Conservation (phyloP, 1,284 basidiomycete genomes). For the Binderoboletus segoi region DNA sequence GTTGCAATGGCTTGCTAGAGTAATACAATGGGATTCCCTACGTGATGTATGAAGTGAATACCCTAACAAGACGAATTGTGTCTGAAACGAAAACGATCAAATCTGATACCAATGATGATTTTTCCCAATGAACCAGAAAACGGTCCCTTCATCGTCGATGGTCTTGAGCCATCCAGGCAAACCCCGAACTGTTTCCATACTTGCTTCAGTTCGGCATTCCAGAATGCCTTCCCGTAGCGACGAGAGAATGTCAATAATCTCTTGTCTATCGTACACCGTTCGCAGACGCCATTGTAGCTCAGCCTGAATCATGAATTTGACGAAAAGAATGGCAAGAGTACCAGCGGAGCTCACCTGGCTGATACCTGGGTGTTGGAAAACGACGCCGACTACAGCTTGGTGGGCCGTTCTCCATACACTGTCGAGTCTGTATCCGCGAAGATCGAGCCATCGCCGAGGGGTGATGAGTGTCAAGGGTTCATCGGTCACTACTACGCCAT, state of each 20-base stretch:
- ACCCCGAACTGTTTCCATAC: constrained; percentile 18
- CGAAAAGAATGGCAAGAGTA: not conserved
- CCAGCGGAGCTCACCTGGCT: constrained; percentile 56
- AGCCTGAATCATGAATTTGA: constrained; percentile 43
- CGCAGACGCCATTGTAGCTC: constrained; percentile 69
- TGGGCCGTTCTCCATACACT: constrained; percentile 72
- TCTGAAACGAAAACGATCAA: constrained; percentile 8
- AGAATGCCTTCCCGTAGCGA: constrained; percentile 54
- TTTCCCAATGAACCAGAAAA: constrained; percentile 48
- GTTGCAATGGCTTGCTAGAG: too few species aligned
- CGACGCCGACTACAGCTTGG: constrained; percentile 63
- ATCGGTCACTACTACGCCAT: constrained; percentile 61
- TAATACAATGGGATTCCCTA: too few species aligned
- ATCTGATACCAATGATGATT: constrained; percentile 58
- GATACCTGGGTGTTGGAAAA: constrained; percentile 74
- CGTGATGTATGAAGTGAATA: not conserved
- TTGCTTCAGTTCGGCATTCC: constrained; percentile 35
- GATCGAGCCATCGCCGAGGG: constrained; percentile 79
- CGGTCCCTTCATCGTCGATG: constrained; percentile 50
- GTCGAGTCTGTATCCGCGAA: constrained; percentile 59
- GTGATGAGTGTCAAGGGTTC: constrained; percentile 48
- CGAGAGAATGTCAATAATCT: constrained; percentile 65
- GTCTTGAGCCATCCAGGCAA: constrained; percentile 32
- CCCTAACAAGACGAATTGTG: constrained; percentile 15
- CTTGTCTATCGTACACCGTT: constrained; percentile 73